These are phyloP conservation scores for Claviceps humidiphila DNA, from an alignment of 2,329 filamentous ascomycete species.

Conservation along the genomic window DNA sequence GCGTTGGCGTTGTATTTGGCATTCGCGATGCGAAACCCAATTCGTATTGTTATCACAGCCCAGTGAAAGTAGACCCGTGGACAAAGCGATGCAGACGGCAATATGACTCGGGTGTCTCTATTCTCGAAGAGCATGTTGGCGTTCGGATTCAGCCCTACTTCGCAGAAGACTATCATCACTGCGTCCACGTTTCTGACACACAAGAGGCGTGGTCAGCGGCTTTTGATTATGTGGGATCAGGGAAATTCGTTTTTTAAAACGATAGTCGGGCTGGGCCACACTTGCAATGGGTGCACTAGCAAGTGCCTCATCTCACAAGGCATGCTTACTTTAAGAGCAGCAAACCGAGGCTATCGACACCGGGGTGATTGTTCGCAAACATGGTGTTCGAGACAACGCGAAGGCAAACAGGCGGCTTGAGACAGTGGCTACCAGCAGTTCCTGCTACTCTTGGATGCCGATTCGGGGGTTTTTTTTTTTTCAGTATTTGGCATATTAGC, in stretches of 20 bases:
- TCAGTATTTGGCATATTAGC: neutral
- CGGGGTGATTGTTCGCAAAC: neutral
- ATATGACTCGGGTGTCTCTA: conserved; percentile 24
- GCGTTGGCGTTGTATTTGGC: conserved; percentile 21
- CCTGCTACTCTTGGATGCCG: neutral
- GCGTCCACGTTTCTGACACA: conserved; percentile 24
- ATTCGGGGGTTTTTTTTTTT: neutral
- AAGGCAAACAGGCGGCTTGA: neutral
- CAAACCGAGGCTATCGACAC: neutral
- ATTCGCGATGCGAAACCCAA: conserved; percentile 25
- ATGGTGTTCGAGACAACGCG: neutral
- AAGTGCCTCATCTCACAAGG: neutral
- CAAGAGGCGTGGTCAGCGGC: conserved; percentile 25
- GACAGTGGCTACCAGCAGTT: neutral
- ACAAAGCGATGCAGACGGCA: conserved; percentile 28
- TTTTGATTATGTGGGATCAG: conserved; percentile 16
- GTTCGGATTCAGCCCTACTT: conserved; percentile 27
- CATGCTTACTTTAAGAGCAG: neutral
- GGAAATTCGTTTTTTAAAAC: conserved; percentile 20
- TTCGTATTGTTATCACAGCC: conserved; percentile 29
- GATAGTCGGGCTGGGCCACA: conserved; percentile 1
- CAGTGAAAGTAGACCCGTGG: conserved; percentile 30
- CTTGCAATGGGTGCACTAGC: no score
- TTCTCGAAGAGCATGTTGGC: conserved; percentile 25
- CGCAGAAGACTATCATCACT: conserved; percentile 30